A percentile compares a stretch with the other conserved stretches of the same genome.
These are phyloP conservation scores for Leccinum griseonigrum DNA, from an alignment of 1,284 basidiomycete genomes.

Conservation along the genomic window DNA sequence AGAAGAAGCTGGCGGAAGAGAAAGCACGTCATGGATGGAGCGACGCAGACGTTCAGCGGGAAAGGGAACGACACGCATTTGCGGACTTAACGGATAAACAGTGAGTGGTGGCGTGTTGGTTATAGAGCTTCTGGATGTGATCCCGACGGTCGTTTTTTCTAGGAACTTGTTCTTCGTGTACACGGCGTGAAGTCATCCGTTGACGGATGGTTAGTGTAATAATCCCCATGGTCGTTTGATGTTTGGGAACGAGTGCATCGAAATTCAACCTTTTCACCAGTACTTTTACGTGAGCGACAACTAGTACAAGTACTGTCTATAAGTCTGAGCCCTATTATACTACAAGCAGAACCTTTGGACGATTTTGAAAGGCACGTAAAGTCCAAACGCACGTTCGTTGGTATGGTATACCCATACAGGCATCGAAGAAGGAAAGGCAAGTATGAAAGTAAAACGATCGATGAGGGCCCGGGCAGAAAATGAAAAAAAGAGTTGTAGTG, in stretches of 20 bases:
- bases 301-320: slow-evolving; percentile 3
- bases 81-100: slow-evolving; percentile 36
- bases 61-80: slow-evolving; percentile 36
- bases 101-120: slow-evolving; percentile 14
- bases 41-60: slow-evolving; percentile 31
- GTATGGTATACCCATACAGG: no score
- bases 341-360: no score
- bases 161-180: slow-evolving; percentile 29
- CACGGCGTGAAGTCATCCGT: slow-evolving; percentile 5
- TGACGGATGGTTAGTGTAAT: neutral
- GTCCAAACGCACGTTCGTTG: no score
- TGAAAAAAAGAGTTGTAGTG: no score
- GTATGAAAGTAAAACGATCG: no score
- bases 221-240: neutral
- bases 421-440: no score
- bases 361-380: no score
- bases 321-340: slow-evolving; percentile 8
- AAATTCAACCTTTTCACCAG: slow-evolving; percentile 16
- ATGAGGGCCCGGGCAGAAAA: no score
- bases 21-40: slow-evolving; percentile 30
- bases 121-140: neutral
- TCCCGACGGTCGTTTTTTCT: slow-evolving; percentile 3
- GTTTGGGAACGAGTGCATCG: slow-evolving; percentile 3
- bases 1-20: slow-evolving; percentile 16
- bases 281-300: slow-evolving; percentile 5